These are phyloP conservation scores for Geoglossum cookeanum DNA, from an alignment of 2,329 filamentous ascomycete genomes.

Conservation along the genomic window DNA sequence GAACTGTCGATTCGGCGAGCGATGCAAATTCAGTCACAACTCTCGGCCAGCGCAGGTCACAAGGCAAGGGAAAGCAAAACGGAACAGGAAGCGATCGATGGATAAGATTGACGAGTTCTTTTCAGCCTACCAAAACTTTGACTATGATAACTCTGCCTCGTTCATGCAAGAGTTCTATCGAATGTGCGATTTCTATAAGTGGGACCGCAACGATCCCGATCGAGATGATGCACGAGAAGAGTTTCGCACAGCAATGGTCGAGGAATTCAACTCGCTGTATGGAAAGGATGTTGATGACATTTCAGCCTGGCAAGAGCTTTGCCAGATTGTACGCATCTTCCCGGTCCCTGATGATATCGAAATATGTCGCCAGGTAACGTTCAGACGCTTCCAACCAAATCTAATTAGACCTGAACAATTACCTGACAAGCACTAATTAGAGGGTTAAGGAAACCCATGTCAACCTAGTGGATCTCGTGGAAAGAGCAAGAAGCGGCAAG, in stretches of 20 bases:
- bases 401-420: not conserved
- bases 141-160: not conserved
- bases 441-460: conserved; percentile 10
- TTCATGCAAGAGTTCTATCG: not conserved
- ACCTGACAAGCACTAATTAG: conserved; percentile 6
- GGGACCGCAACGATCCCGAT: conserved; percentile 7
- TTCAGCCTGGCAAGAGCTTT: conserved; percentile 10
- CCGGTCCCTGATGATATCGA: conserved; percentile 8
- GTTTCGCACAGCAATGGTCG: conserved; percentile 6
- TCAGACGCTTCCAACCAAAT: not conserved
- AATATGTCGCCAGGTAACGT: conserved; percentile 6
- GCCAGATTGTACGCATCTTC: conserved; percentile 7
- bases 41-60: not conserved
- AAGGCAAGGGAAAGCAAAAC: not conserved
- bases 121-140: not conserved
- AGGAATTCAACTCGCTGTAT: conserved; percentile 10
- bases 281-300: conserved; percentile 9
- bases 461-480: conserved; percentile 12
- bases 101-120: not conserved
- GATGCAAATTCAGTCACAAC: not conserved
- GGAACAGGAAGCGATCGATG: not conserved
- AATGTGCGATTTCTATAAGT: conserved; percentile 3
- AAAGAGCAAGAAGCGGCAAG: conserved; percentile 9
- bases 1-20: not conserved
- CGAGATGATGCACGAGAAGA: conserved; percentile 6